Evolutionary conservation across 2,329 filamentous ascomycete species (phyloP).

Genomic region (Ophiosphaerella korrae): DNA sequence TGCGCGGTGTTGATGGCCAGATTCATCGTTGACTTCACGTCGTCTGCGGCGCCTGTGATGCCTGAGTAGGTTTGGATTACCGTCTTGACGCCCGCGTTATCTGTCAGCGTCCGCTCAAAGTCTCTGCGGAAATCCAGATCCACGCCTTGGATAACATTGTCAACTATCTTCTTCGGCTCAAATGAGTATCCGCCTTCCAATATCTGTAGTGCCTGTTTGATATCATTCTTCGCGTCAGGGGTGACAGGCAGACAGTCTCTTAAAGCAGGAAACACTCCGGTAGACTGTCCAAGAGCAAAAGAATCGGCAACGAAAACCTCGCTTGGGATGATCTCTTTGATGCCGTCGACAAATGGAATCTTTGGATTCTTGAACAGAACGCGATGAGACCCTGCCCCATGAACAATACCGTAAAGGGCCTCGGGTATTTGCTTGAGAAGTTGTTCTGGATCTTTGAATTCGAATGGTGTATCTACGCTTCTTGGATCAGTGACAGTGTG

Average conservation of each 20-base stretch:
- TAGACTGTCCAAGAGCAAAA: background rate
- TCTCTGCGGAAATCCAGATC: background rate
- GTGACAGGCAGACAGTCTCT: background rate
- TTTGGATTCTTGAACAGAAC: background rate
- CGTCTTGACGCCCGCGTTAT: background rate
- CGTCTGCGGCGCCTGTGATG: background rate
- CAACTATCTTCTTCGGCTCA: background rate
- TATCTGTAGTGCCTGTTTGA: background rate
- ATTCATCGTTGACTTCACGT: background rate
- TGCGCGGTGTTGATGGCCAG: background rate
- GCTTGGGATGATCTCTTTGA: background rate
- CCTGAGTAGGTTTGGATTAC: background rate
- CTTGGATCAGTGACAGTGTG: background rate
- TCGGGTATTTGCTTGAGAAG: background rate
- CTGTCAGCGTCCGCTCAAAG: background rate
- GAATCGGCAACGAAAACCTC: background rate
- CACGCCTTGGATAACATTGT: background rate
- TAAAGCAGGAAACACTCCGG: background rate
- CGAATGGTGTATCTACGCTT: background rate
- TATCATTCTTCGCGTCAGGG: background rate
- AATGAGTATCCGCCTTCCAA: background rate
- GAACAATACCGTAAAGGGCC: background rate
- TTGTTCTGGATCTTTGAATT: background rate
- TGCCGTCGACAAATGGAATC: background rate
- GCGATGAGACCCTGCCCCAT: background rate